Percentiles rank a stretch among this genome's conserved stretches.
Evolutionary conservation across 139 green algal genomes (phyloP).

Genomic region (Chlorella sp.): DNA sequence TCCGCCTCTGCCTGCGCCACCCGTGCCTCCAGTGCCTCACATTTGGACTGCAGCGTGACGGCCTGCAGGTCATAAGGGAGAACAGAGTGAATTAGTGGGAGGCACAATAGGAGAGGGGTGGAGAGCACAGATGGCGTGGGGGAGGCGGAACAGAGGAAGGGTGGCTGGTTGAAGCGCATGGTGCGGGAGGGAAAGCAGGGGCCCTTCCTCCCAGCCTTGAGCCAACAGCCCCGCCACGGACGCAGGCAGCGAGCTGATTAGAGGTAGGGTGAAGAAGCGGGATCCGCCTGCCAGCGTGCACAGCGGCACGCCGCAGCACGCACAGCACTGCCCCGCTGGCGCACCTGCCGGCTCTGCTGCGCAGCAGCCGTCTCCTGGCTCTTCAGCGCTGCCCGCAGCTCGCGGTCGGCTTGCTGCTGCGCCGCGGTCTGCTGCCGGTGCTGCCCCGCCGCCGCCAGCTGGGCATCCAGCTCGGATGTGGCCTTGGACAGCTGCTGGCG

Average conservation of each 20-base stretch:
- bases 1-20: slow-evolving; percentile 3
- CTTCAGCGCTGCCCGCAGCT: slow-evolving; percentile 13
- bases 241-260: too few relatives aligned
- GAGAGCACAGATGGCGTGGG: too few relatives aligned
- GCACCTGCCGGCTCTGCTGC: slow-evolving; percentile 6
- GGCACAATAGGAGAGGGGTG: neutral
- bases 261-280: too few relatives aligned
- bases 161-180: too few relatives aligned
- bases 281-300: neutral
- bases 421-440: slow-evolving; percentile 17
- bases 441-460: slow-evolving; percentile 15
- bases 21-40: neutral
- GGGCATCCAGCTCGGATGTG: slow-evolving; percentile 16
- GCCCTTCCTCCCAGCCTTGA: too few relatives aligned
- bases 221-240: too few relatives aligned
- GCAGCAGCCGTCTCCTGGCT: neutral
- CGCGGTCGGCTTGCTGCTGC: slow-evolving; percentile 4
- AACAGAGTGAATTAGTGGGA: too few relatives aligned
- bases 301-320: neutral
- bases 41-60: neutral
- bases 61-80: neutral
- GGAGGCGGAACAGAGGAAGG: neutral
- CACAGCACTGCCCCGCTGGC: neutral
- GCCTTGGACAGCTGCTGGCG: neutral
- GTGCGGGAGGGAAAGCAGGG: too few relatives aligned